Conservation (phyloP, 306 rosid species). For the Ceratonia siliqua region DNA sequence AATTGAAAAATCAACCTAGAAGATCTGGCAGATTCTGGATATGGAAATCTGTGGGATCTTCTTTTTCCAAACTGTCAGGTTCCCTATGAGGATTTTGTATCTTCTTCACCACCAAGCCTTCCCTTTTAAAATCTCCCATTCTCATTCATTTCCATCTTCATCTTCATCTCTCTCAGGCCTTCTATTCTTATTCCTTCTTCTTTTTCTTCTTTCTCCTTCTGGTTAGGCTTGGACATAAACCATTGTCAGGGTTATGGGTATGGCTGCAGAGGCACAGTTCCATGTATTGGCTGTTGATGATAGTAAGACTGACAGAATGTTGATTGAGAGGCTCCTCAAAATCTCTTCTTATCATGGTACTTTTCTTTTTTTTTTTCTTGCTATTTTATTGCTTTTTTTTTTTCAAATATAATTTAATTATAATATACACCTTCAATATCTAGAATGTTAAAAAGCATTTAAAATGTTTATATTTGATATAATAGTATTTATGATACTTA, state of each 20-base stretch:
- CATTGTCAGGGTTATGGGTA: slow-evolving; percentile 44
- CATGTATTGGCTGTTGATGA: slow-evolving; percentile 97
- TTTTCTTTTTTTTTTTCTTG: slow-evolving; percentile 1
- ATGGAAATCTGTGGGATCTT: slow-evolving; percentile 82
- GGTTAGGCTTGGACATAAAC: slow-evolving; percentile 9
- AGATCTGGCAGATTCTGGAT: slow-evolving; percentile 68
- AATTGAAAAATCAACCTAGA: slow-evolving; percentile 64
- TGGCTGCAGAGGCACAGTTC: slow-evolving; percentile 56
- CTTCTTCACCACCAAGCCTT: slow-evolving; percentile 42
- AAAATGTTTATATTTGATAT: too few species aligned
- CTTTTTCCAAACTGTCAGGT: slow-evolving; percentile 83
- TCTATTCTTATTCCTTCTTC: not conserved
- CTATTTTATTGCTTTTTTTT: too few species aligned
- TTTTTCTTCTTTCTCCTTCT: not conserved
- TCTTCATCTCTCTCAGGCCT: not conserved
- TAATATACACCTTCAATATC: too few species aligned
- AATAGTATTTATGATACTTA: too few species aligned
- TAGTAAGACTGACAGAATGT: slow-evolving; percentile 67
- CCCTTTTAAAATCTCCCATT: slow-evolving; percentile 51
- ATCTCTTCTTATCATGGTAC: slow-evolving; percentile 85
- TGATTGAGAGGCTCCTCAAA: slow-evolving; percentile 83
- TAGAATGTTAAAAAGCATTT: too few species aligned
- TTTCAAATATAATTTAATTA: too few species aligned
- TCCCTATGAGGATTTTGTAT: slow-evolving; percentile 51
- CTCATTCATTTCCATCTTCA: slow-evolving; percentile 30